These are phyloP conservation scores for Plectosphaerella sp. DNA, from an alignment of 2,329 filamentous ascomycete species.

Conservation along the genomic window DNA sequence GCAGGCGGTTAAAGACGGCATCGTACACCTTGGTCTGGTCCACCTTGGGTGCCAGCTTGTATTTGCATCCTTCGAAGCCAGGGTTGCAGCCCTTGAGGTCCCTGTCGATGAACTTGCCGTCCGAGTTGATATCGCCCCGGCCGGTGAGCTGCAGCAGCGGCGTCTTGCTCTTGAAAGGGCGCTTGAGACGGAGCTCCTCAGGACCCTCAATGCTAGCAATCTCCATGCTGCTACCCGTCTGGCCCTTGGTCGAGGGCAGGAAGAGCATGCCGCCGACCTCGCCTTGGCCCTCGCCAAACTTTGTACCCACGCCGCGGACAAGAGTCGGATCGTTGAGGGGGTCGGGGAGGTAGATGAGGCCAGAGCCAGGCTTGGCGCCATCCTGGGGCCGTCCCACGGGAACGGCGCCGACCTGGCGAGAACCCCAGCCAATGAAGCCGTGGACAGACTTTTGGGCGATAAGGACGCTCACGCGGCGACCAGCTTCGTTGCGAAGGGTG, in stretches of 20 bases:
- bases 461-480: slow-evolving; percentile 84
- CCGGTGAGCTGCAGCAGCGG: slow-evolving; percentile 79
- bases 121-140: slow-evolving; percentile 63
- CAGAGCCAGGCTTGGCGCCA: slow-evolving; percentile 71
- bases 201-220: slow-evolving; percentile 76
- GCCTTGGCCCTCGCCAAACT: slow-evolving; percentile 70
- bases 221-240: slow-evolving; percentile 72
- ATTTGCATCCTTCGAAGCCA: slow-evolving; percentile 73
- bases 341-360: slow-evolving; percentile 84
- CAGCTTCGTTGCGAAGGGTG: slow-evolving; percentile 79
- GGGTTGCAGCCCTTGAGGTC: slow-evolving; percentile 49
- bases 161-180: slow-evolving; percentile 74
- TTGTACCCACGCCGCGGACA: slow-evolving; percentile 72
- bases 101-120: slow-evolving; percentile 58
- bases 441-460: slow-evolving; percentile 95
- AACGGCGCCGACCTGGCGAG: slow-evolving; percentile 80
- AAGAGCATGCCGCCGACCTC: slow-evolving; percentile 81
- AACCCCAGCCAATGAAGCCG: slow-evolving; percentile 85
- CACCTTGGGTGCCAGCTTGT: slow-evolving; percentile 86
- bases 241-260: slow-evolving; percentile 76
- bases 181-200: slow-evolving; percentile 81
- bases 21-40: slow-evolving; percentile 93
- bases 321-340: slow-evolving; percentile 80
- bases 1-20: slow-evolving; percentile 81
- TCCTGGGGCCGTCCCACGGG: slow-evolving; percentile 94